Evolutionary conservation across 192 early-diverging fungal genomes (phyloP).

Genomic region (Funneliformis mosseae): DNA sequence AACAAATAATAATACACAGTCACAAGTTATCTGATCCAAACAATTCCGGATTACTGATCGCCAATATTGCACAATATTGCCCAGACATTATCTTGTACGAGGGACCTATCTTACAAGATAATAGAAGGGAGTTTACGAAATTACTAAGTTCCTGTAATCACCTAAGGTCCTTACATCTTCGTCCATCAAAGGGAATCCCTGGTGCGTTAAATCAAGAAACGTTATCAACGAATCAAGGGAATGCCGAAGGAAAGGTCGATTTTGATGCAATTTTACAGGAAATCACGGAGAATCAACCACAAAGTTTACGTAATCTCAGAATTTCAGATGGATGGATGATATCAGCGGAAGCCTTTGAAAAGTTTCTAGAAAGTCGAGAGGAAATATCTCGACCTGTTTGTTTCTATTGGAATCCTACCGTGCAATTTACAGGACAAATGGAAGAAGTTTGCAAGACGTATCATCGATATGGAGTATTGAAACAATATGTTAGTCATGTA

Average conservation of each 20-base stretch:
- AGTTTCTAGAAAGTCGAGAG: neutral
- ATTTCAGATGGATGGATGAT: neutral
- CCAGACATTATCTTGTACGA: neutral
- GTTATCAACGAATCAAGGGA: neutral
- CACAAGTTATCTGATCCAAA: neutral
- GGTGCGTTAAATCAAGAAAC: neutral
- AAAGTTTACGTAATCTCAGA: neutral
- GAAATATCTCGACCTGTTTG: neutral
- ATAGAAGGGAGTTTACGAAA: neutral
- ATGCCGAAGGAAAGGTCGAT: neutral
- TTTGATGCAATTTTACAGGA: neutral
- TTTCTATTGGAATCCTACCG: neutral
- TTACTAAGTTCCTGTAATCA: neutral
- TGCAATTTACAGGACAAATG: neutral
- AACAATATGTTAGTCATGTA: neutral
- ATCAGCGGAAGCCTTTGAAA: neutral
- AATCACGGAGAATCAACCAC: neutral
- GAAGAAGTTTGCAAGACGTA: neutral
- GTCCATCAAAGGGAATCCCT: neutral
- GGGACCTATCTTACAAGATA: neutral
- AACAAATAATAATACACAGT: neutral
- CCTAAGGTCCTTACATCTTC: neutral
- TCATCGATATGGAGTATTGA: neutral
- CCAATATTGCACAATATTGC: neutral
- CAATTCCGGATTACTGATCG: neutral